Evolutionary conservation across 257 asterid genomes (phyloP), one percentile per base, ranked within the genome.

Genomic region (Henckelia pumila): DNA sequence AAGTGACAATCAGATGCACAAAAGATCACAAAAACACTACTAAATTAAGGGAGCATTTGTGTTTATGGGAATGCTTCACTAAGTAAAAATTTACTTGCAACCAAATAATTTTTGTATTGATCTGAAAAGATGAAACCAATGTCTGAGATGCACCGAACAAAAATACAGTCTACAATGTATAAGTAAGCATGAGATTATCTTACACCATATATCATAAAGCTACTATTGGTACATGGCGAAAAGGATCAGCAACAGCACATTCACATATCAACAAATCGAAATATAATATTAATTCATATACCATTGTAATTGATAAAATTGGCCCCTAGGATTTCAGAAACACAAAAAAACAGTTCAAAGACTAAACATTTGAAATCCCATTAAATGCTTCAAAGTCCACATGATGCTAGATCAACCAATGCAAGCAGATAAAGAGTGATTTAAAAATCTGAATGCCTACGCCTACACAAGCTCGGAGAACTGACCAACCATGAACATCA

Each of bases 401-500:
- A 35, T 35, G 47, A 35, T 8, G 10, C 47, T 1, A 35, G 16
- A 35, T 35, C 16, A 35, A 35, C 47, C 47, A 35, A 35, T 35
- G 1, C 3, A 35, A 35, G 47, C 47, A 10, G 47, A 35, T 10
- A 35, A 10, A 35, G 47, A 35, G 16, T 10, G 47, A 35, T 35
- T 35, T 35, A 59, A 53, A 66, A 61, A 67, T 59, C n/a, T 40
- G 19, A 1, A 59, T 50, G 24, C 17, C 8, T 7, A n/a, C 14
- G 26, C 2, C 6, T 9, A 59, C 8, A 5, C 61, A 29, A 40
- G 62, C 33, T 30, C 9, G 17, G 49, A 32, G 47, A 70, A 71
- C 71, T 19, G 66, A 86, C 95, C 33, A 73, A 92, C 96, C 98
- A 52, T 93, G 98, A 71, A 93, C 94, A 69, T 88, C 88, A 44